phyloP scores from a whole-genome alignment of 495 filamentous ascomycete genomes.

The Jackrogersella minutella region DNA sequence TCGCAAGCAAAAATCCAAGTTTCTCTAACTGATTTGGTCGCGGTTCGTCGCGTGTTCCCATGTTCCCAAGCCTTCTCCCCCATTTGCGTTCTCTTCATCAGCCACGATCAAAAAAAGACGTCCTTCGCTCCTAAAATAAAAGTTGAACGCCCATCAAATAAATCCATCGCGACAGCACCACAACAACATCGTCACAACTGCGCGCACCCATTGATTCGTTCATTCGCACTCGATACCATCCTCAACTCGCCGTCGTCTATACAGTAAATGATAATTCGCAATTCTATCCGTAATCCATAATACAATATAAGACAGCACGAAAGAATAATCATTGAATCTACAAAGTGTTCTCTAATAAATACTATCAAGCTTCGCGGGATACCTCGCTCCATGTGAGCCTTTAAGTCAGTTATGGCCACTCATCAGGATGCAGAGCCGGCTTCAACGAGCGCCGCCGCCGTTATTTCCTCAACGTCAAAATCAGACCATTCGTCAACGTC shows the following conservation, averaged over 20 bases:
- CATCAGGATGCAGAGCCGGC: conserved; percentile 43
- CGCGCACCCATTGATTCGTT: conserved; percentile 18
- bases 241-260: not conserved
- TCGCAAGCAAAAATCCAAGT: conserved; percentile 25
- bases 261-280: conserved; percentile 33
- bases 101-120: conserved; percentile 30
- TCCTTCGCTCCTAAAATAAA: conserved; percentile 27
- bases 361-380: conserved; percentile 11
- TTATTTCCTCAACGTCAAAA: conserved; percentile 36
- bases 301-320: conserved; percentile 7
- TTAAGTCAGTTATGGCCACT: conserved; percentile 35
- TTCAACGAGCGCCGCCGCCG: conserved; percentile 26
- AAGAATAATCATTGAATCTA: too few relatives aligned
- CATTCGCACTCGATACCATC: not conserved
- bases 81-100: conserved; percentile 25
- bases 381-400: conserved; percentile 29
- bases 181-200: conserved; percentile 17
- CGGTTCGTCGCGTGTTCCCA: conserved; percentile 43
- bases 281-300: conserved; percentile 4
- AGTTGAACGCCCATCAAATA: conserved; percentile 29
- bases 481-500: conserved; percentile 44
- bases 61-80: conserved; percentile 34
- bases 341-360: conserved; percentile 8
- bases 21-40: conserved; percentile 35
- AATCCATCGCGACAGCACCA: conserved; percentile 22